These are phyloP conservation scores for Lachnellula hyalina DNA, from an alignment of 2,329 filamentous ascomycete species.

Conservation along the genomic window DNA sequence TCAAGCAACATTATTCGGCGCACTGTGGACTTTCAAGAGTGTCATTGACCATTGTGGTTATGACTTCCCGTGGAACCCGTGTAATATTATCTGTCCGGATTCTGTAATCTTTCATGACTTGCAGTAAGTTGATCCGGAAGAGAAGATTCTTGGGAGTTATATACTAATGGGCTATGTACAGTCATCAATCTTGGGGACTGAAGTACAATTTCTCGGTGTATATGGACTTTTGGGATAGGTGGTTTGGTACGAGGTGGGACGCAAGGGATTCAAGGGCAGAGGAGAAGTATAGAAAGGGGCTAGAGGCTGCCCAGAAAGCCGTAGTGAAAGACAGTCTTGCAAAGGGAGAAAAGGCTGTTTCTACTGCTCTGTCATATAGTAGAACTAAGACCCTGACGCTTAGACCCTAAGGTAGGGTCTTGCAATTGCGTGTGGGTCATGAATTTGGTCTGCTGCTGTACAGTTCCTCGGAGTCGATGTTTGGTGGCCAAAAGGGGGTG, in stretches of 20 bases:
- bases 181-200: background rate
- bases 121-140: background rate
- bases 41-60: slow-evolving; percentile 96
- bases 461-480: no score
- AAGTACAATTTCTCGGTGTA: background rate
- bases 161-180: background rate
- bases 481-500: no score
- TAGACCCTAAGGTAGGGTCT: no score
- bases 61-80: slow-evolving; percentile 80
- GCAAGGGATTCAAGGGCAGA: background rate
- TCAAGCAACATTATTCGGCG: slow-evolving; percentile 82
- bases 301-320: background rate
- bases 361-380: no score
- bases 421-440: no score
- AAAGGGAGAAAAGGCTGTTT: no score
- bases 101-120: background rate
- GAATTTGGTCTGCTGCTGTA: no score
- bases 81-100: background rate
- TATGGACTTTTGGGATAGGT: background rate
- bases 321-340: no score
- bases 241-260: background rate
- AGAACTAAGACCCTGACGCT: no score
- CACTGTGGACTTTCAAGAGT: slow-evolving; percentile 82
- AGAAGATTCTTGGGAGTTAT: background rate
- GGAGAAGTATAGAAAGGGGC: background rate